A percentile compares a stretch with the other conserved stretches of the same genome.
These are phyloP conservation scores for Daldinia sp. DNA, from an alignment of 2,329 filamentous ascomycete genomes.

Conservation along the genomic window DNA sequence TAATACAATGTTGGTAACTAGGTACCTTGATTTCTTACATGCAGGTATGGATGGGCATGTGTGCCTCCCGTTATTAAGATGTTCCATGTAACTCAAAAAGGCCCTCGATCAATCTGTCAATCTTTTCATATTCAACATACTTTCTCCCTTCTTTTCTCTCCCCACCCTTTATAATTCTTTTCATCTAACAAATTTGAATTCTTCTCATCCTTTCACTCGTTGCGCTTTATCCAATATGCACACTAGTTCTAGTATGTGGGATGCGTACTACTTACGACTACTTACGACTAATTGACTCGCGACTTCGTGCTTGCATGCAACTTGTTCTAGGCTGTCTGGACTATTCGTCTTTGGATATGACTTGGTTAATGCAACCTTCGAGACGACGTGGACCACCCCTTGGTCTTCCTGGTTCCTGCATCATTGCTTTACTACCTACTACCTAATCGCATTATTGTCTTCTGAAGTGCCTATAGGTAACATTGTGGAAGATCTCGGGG, in stretches of 20 bases:
- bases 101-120: no score
- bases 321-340: constrained; percentile 4
- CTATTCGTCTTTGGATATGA: constrained; percentile 24
- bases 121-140: no score
- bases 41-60: no score
- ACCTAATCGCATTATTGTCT: not conserved
- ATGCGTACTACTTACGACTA: not conserved
- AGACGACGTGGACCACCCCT: constrained; percentile 35
- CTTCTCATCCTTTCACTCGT: not conserved
- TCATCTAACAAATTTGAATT: not conserved
- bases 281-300: not conserved
- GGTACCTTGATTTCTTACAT: no score
- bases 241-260: constrained; percentile 13
- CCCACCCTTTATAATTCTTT: not conserved
- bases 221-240: constrained; percentile 1
- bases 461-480: not conserved
- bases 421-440: not conserved
- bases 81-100: no score
- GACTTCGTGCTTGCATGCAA: constrained; percentile 7
- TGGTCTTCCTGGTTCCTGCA: constrained; percentile 26
- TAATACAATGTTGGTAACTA: no score
- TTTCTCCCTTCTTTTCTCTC: not conserved
- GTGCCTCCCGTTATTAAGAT: no score
- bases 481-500: constrained; percentile 14
- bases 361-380: constrained; percentile 13